A percentile compares a stretch with the other conserved stretches of the same genome.
Conservation (phyloP, 768 basidiomycete species). For the Leucosporidium yakuticum region DNA sequence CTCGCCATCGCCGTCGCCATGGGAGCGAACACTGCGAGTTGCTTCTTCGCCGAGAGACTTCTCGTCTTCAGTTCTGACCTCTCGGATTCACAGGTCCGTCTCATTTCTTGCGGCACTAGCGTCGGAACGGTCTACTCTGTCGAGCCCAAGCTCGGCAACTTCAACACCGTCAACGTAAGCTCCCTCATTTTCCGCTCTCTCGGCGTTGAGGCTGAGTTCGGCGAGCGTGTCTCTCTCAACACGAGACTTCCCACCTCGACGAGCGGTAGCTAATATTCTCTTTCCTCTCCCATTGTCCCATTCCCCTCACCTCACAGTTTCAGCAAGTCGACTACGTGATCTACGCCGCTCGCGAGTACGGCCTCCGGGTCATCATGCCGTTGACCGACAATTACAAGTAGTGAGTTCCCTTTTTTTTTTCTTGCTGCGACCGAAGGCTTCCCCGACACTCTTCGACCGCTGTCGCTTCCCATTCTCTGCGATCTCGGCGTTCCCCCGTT, state of each 20-base stretch:
- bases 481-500: no score
- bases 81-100: slow-evolving; percentile 11
- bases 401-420: background rate
- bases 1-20: slow-evolving; percentile 34
- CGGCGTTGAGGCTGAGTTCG: no score
- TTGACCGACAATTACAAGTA: slow-evolving; percentile 26
- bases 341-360: slow-evolving; percentile 30
- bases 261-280: background rate
- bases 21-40: slow-evolving; percentile 39
- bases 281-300: no score
- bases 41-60: background rate
- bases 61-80: slow-evolving; percentile 9
- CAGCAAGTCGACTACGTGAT: slow-evolving; percentile 31
- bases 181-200: no score
- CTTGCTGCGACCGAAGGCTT: no score
- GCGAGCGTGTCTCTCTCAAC: no score
- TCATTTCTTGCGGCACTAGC: slow-evolving; percentile 28
- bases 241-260: no score
- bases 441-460: no score
- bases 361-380: slow-evolving; percentile 31
- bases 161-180: slow-evolving; percentile 8
- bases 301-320: background rate
- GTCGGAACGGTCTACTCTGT: slow-evolving; percentile 32
- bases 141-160: slow-evolving; percentile 35
- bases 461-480: no score